Evolutionary conservation across 441 rosid genomes (phyloP).

Genomic region (Corymbia citriodora): DNA sequence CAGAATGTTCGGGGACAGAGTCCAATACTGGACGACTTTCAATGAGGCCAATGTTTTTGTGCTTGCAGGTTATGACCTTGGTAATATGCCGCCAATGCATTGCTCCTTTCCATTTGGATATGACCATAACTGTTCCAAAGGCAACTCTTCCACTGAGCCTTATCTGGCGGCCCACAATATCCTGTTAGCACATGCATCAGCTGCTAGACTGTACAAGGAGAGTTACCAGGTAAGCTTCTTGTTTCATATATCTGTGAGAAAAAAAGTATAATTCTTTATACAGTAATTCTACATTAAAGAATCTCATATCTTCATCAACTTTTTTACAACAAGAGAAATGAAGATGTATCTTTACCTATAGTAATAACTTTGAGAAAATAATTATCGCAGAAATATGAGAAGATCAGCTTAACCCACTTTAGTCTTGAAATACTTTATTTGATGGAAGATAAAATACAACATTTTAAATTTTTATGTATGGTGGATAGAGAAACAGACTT

Average conservation of each 20-base stretch:
- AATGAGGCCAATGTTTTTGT: constrained; percentile 32
- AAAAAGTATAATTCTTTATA: too few relatives aligned
- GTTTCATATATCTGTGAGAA: background rate
- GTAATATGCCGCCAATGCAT: constrained; percentile 39
- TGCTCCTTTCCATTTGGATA: constrained; percentile 39
- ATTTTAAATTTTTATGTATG: too few relatives aligned
- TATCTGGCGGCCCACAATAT: constrained; percentile 59
- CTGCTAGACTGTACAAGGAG: constrained; percentile 44
- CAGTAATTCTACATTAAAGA: background rate
- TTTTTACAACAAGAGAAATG: background rate
- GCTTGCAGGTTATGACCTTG: constrained; percentile 41
- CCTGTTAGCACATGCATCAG: constrained; percentile 67
- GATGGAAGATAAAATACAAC: background rate
- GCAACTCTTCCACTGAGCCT: constrained; percentile 66
- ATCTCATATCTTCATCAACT: background rate
- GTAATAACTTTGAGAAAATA: background rate
- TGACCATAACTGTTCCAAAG: constrained; percentile 27
- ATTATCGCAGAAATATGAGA: background rate
- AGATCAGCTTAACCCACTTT: background rate
- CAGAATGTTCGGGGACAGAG: constrained; percentile 9
- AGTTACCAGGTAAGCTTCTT: constrained; percentile 41
- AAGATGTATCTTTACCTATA: background rate
- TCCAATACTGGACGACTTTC: constrained; percentile 8
- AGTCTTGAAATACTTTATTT: background rate
- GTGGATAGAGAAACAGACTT: background rate